Evolutionary conservation across 208 protist species (phyloP).

Genomic region (Acanthamoeba castellanii): DNA sequence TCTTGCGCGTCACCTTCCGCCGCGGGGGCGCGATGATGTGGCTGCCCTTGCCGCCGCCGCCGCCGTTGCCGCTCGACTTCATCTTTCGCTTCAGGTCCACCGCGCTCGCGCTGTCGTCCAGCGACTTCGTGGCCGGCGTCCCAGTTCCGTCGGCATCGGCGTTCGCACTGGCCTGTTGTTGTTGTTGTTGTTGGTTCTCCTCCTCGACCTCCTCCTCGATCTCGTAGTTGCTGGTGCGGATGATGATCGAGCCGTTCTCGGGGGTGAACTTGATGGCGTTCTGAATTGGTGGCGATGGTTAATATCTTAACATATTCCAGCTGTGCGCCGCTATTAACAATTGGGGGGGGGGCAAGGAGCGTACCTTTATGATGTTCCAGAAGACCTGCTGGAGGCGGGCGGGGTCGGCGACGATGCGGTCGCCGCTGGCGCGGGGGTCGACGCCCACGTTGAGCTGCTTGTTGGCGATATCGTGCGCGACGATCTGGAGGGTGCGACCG

Average conservation of each 20-base stretch:
- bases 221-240: slow-evolving; percentile 50
- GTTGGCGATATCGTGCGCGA: not conserved
- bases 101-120: not conserved
- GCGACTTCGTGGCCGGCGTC: not conserved
- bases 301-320: no score
- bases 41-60: not conserved
- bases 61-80: slow-evolving; percentile 4
- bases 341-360: not conserved
- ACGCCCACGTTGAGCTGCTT: not conserved
- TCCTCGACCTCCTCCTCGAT: slow-evolving; percentile 60
- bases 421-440: not conserved
- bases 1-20: slow-evolving; percentile 43
- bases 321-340: no score
- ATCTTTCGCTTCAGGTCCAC: slow-evolving; percentile 14
- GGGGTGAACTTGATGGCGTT: slow-evolving; percentile 73
- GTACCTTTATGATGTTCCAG: slow-evolving; percentile 12
- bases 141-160: not conserved
- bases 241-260: slow-evolving; percentile 35
- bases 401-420: not conserved
- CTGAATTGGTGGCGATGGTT: not conserved
- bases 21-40: not conserved
- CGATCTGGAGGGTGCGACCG: not conserved
- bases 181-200: not conserved
- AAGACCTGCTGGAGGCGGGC: not conserved
- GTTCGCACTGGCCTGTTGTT: not conserved